These are phyloP conservation scores for Scheffersomyces parashehatae DNA, from an alignment of 1,139 yeast genomes.

Conservation along the genomic window DNA sequence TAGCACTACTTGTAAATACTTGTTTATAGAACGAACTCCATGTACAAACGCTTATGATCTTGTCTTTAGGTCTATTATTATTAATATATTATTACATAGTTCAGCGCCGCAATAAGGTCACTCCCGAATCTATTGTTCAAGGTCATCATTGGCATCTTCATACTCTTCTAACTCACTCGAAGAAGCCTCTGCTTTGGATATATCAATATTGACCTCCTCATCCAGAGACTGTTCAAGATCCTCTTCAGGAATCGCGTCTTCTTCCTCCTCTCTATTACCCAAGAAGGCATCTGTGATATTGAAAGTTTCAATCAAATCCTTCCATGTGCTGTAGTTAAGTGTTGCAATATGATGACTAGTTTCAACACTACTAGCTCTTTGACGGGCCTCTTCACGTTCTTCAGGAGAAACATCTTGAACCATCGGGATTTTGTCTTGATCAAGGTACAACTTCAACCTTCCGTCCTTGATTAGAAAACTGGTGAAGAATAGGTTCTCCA, in stretches of 20 bases:
- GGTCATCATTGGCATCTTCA: background rate
- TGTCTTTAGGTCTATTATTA: too few relatives aligned
- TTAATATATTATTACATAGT: too few relatives aligned
- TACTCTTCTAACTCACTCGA: background rate
- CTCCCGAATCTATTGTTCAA: background rate
- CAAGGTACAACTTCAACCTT: constrained; percentile 52
- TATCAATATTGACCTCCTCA: background rate
- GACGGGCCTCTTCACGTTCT: constrained; percentile 13
- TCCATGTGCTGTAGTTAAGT: constrained; percentile 68
- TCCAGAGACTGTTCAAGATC: constrained; percentile 7
- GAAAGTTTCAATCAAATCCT: constrained; percentile 47
- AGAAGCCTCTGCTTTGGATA: background rate
- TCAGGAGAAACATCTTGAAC: constrained; percentile 19
- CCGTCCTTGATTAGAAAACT: constrained; percentile 82
- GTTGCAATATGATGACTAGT: constrained; percentile 70
- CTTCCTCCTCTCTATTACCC: constrained; percentile 41
- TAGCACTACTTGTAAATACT: too few relatives aligned
- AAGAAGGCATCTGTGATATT: constrained; percentile 56
- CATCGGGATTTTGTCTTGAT: constrained; percentile 45
- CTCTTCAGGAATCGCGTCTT: constrained; percentile 27
- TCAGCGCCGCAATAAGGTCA: too few relatives aligned
- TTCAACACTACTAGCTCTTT: constrained; percentile 15
- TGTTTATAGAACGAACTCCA: too few relatives aligned
- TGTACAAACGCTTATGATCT: too few relatives aligned
- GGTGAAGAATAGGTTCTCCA: constrained; percentile 80